A percentile compares a stretch with the other conserved stretches of the same genome.
phyloP scores from a whole-genome alignment of 2,329 filamentous ascomycete genomes.

The Phoma herbarum region DNA sequence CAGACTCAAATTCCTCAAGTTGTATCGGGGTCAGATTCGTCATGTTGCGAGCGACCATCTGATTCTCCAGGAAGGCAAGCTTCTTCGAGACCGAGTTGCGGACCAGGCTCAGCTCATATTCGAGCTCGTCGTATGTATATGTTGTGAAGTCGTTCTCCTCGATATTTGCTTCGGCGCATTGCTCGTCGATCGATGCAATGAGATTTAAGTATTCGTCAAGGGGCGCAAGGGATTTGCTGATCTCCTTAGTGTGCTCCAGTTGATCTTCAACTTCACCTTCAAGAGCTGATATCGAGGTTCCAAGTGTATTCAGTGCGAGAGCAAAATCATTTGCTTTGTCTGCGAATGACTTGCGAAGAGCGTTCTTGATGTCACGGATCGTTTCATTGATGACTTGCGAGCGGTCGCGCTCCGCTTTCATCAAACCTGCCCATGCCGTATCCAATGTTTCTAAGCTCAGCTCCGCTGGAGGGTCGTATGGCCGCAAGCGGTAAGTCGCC shows the following conservation, averaged over 20 bases:
- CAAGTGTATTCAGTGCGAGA: conserved; percentile 91
- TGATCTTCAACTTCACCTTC: conserved; percentile 98
- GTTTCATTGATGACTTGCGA: conserved; percentile 98
- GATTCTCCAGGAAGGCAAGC: conserved; percentile 94
- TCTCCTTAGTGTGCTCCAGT: conserved; percentile 81
- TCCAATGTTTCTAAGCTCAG: conserved; percentile 85
- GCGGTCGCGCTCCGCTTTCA: conserved; percentile 84
- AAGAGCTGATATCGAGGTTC: conserved; percentile 92
- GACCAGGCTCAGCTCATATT: conserved; percentile 91
- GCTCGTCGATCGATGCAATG: conserved; percentile 83
- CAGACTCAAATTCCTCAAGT: conserved; percentile 96
- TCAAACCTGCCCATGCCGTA: conserved; percentile 78
- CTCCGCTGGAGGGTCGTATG: conserved; percentile 89
- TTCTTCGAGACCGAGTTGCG: conserved; percentile 95
- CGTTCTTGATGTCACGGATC: conserved; percentile 98
- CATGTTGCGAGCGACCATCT: conserved; percentile 98
- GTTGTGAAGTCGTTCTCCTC: conserved; percentile 99
- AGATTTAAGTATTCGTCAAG: conserved; percentile 91
- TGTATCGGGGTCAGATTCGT: conserved; percentile 98
- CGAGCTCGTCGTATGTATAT: conserved; percentile 95
- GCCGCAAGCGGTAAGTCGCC: conserved; percentile 88
- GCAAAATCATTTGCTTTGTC: conserved; percentile 99
- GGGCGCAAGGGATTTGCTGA: conserved; percentile 85
- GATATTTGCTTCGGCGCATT: conserved; percentile 96
- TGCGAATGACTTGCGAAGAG: conserved; percentile 88